These are phyloP conservation scores for Neonectria neomacrospora DNA, from an alignment of 2,329 filamentous ascomycete species.

Conservation along the genomic window DNA sequence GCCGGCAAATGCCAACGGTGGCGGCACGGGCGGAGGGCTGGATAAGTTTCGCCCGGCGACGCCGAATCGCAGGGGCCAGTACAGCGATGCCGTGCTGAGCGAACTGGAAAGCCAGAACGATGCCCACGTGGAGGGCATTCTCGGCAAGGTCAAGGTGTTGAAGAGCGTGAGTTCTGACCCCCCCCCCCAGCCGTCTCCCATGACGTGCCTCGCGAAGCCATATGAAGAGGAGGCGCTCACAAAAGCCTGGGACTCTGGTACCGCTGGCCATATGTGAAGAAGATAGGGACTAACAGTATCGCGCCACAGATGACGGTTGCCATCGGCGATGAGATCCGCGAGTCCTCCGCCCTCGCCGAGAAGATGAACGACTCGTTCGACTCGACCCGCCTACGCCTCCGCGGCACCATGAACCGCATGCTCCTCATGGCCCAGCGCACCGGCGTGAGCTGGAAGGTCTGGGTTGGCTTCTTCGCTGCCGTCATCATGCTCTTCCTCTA, in stretches of 20 bases:
- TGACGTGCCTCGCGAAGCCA: not conserved
- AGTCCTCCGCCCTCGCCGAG: constrained; percentile 86
- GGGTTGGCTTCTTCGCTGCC: constrained; percentile 87
- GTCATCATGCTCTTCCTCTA: constrained; percentile 88
- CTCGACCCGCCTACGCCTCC: constrained; percentile 79
- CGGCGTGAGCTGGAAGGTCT: constrained; percentile 95
- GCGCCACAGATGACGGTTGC: constrained; percentile 79
- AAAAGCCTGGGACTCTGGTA: not conserved
- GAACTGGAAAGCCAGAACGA: constrained; percentile 98
- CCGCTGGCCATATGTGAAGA: not conserved
- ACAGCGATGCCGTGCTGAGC: constrained; percentile 89
- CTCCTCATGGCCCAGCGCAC: constrained; percentile 93
- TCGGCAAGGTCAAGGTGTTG: constrained; percentile 87
- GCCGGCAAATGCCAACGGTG: constrained; percentile 32
- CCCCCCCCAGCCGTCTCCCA: not conserved
- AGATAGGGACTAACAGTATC: constrained; percentile 23
- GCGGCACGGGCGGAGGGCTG: constrained; percentile 47
- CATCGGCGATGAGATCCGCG: constrained; percentile 95
- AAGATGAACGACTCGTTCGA: constrained; percentile 98
- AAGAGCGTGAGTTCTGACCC: constrained; percentile 76
- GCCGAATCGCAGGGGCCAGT: constrained; percentile 85
- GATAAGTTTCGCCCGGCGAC: constrained; percentile 71
- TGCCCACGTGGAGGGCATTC: constrained; percentile 86
- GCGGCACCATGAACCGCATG: constrained; percentile 98
- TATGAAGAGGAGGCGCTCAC: not conserved